These are phyloP conservation scores for Lipomyces mesembrius DNA, from an alignment of 805 yeast genomes.

Conservation along the genomic window DNA sequence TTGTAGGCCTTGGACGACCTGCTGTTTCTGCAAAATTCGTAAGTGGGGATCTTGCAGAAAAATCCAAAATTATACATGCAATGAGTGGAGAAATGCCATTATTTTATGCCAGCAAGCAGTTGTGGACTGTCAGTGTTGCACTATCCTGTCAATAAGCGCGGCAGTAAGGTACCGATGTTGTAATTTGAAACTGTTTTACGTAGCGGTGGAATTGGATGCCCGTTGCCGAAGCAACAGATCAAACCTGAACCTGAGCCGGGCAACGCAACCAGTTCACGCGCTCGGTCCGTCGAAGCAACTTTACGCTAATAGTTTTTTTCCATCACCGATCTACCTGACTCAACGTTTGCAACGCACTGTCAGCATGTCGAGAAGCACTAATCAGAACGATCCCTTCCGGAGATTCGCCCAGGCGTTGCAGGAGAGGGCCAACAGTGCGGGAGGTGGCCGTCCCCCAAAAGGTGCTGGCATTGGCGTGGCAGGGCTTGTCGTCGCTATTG, in stretches of 20 bases:
- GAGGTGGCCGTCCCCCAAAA: slow-evolving; percentile 21
- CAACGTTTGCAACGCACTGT: neutral
- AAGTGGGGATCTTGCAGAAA: neutral
- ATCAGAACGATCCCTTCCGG: slow-evolving; percentile 33
- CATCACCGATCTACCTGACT: neutral
- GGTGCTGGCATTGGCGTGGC: slow-evolving; percentile 54
- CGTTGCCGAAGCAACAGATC: slow-evolving; percentile 1
- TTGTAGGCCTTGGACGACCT: slow-evolving; percentile 41
- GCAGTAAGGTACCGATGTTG: neutral
- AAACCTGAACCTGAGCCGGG: neutral
- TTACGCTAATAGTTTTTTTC: too few relatives aligned
- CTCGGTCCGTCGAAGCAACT: neutral
- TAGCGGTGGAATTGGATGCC: neutral
- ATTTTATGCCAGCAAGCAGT: neutral
- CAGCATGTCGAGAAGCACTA: slow-evolving; percentile 5
- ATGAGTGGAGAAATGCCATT: slow-evolving; percentile 32
- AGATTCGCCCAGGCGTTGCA: slow-evolving; percentile 31
- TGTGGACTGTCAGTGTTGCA: neutral
- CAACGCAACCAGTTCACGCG: neutral
- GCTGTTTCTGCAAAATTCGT: slow-evolving; percentile 14
- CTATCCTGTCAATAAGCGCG: neutral
- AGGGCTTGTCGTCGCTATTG: slow-evolving; percentile 62
- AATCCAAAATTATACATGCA: slow-evolving; percentile 17
- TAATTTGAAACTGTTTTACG: neutral
- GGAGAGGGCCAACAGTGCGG: slow-evolving; percentile 25